Evolutionary conservation across 2,329 filamentous ascomycete species (phyloP), one percentile per base, ranked within the genome.

Genomic region (Colletotrichum orchidophilum): DNA sequence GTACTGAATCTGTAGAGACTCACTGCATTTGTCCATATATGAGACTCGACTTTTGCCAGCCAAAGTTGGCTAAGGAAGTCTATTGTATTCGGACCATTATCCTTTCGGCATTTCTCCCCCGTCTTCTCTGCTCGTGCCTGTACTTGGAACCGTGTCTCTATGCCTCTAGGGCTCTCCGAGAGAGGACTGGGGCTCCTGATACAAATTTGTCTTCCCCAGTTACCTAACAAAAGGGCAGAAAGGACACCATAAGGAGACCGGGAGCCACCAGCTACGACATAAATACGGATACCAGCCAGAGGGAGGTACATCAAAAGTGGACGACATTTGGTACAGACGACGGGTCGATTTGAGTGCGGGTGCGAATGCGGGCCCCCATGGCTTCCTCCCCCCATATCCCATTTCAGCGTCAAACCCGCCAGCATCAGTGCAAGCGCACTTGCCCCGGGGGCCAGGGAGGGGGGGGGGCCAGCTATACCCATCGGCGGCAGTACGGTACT

Each of bases 361-460:
- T 70, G 61, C 54, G 66, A 66, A 29, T 70, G 54, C 62, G 66
- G 62, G 55, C 66, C 62, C 66, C 66, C 66, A 70, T 70, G 49
- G 62, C 21, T 35, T 46, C 27, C 18, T 9, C 35, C 15, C 59
- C 66, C 52, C 53, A 27, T 70, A 53, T 52, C 29, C 63, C 63
- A 67, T 62, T 58, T 70, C 57, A 66, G 67, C 67, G 63, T 55
- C 62, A 60, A 60, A 29, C 29, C 46, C 54, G 62, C 62, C 53
- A 59, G 26, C 29, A 33, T 27, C 53, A 58, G 49, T 35, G 53
- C 33, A 54, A 62, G 57, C 50, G 55, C 54, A 29, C 21, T 26
- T 46, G 42, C 42, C 15, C 9, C n/a, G n/a, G n/a, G n/a, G n/a
- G n/a, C n/a, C n/a, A n/a, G 24, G 18, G 21, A 8, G 31, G 35